Conservation (phyloP, 495 filamentous ascomycete genomes). For the Saxophila tyrrhenica region DNA sequence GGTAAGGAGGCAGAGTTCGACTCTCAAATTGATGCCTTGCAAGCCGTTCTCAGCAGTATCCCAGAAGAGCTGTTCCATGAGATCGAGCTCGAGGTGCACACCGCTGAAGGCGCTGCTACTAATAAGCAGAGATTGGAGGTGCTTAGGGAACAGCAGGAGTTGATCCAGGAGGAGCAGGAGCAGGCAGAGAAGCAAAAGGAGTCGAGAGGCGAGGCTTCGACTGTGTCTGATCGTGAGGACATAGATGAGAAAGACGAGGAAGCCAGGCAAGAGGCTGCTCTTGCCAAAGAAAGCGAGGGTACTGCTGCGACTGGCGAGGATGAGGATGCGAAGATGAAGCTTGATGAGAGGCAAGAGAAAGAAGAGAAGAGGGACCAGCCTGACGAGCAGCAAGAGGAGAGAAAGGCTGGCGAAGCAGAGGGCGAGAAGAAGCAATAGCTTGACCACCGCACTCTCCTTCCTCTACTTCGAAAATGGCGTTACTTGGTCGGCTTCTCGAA, state of each 20-base stretch:
- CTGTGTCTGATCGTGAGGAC: slow-evolving; percentile 63
- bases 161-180: slow-evolving; percentile 94
- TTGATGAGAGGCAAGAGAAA: neutral
- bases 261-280: slow-evolving; percentile 4
- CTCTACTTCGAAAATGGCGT: neutral
- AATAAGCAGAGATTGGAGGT: slow-evolving; percentile 99
- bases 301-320: slow-evolving; percentile 5
- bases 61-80: slow-evolving; percentile 99
- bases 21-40: slow-evolving; percentile 85
- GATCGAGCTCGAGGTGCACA: slow-evolving; percentile 97
- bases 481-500: neutral
- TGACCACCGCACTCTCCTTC: neutral
- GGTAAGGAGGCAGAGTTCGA: slow-evolving; percentile 81
- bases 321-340: slow-evolving; percentile 7
- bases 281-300: slow-evolving; percentile 4
- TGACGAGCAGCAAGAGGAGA: neutral
- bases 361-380: neutral
- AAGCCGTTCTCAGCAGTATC: slow-evolving; percentile 82
- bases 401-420: neutral
- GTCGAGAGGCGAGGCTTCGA: slow-evolving; percentile 37
- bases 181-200: slow-evolving; percentile 65
- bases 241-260: slow-evolving; percentile 72
- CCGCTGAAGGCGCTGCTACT: slow-evolving; percentile 90
- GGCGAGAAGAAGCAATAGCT: neutral
- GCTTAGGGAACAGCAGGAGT: slow-evolving; percentile 93